These are phyloP conservation scores for Nasturtium officinale DNA, from an alignment of 345 rosid genomes.

Conservation along the genomic window DNA sequence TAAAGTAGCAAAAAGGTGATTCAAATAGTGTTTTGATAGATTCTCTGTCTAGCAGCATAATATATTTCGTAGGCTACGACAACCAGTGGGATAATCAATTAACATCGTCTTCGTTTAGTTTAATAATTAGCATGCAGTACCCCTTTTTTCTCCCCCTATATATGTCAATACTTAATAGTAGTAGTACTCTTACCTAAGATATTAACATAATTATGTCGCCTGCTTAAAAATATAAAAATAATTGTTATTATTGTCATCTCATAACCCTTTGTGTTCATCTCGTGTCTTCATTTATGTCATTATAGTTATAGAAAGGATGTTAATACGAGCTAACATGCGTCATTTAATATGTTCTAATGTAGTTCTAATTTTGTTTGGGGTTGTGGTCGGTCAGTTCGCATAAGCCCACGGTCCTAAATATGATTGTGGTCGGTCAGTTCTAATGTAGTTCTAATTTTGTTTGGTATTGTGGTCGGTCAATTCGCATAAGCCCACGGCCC, in stretches of 20 bases:
- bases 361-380: background rate
- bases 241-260: background rate
- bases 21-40: conserved; percentile 23
- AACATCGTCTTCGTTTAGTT: background rate
- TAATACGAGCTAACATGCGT: too few relatives aligned
- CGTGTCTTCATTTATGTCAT: background rate
- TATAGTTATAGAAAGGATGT: too few relatives aligned
- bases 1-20: conserved; percentile 17
- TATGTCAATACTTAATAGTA: background rate
- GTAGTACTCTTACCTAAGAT: conserved; percentile 16
- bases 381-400: background rate
- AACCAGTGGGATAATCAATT: conserved; percentile 5
- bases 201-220: conserved; percentile 30
- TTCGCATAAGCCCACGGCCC: too few relatives aligned
- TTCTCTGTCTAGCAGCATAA: conserved; percentile 22
- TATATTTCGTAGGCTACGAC: conserved; percentile 29
- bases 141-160: background rate
- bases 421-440: background rate
- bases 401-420: too few relatives aligned
- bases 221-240: background rate
- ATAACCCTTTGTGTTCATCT: background rate
- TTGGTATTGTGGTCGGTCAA: too few relatives aligned
- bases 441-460: too few relatives aligned
- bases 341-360: background rate
- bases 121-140: background rate